phyloP scores from a whole-genome alignment of 2,329 filamentous ascomycete species.

The Phialophora verrucosa region DNA sequence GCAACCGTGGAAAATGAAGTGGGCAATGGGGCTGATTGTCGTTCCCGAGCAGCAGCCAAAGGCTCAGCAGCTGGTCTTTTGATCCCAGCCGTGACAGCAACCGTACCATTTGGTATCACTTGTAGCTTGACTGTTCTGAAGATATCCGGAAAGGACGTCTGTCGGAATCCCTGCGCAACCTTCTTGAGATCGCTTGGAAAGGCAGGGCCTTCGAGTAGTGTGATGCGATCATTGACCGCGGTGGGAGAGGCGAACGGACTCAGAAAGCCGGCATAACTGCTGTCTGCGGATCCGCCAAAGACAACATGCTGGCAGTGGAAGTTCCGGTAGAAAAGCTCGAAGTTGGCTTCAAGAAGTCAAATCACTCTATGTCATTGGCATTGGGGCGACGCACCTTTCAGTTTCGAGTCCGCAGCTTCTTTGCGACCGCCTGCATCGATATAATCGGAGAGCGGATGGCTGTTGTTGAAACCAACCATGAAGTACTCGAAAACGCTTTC shows the following conservation, averaged over 20 bases:
- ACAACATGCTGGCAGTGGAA: slow-evolving; percentile 50
- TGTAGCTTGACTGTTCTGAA: slow-evolving; percentile 61
- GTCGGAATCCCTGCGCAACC: slow-evolving; percentile 33
- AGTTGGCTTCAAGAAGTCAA: slow-evolving; percentile 42
- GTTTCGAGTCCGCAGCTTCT: slow-evolving; percentile 52
- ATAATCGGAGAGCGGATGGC: slow-evolving; percentile 47
- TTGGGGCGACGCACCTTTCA: slow-evolving; percentile 45
- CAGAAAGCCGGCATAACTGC: slow-evolving; percentile 52
- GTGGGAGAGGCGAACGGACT: slow-evolving; percentile 42
- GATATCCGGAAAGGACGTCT: slow-evolving; percentile 56
- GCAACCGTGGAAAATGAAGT: slow-evolving; percentile 34
- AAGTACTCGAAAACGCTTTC: slow-evolving; percentile 44
- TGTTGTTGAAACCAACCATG: slow-evolving; percentile 52
- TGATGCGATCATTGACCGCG: slow-evolving; percentile 43
- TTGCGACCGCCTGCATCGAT: slow-evolving; percentile 53
- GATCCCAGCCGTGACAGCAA: slow-evolving; percentile 20
- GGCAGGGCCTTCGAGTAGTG: slow-evolving; percentile 49
- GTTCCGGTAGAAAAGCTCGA: slow-evolving; percentile 45
- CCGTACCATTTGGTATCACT: slow-evolving; percentile 35
- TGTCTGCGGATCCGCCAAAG: slow-evolving; percentile 53
- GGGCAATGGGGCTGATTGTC: slow-evolving; percentile 9
- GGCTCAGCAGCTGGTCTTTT: slow-evolving; percentile 33
- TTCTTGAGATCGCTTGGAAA: slow-evolving; percentile 48
- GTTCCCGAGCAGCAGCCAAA: slow-evolving; percentile 18
- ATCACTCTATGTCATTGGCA: slow-evolving; percentile 7